These are phyloP conservation scores for Coelastrella sp. DNA, from an alignment of 139 green algal genomes.

Conservation along the genomic window DNA sequence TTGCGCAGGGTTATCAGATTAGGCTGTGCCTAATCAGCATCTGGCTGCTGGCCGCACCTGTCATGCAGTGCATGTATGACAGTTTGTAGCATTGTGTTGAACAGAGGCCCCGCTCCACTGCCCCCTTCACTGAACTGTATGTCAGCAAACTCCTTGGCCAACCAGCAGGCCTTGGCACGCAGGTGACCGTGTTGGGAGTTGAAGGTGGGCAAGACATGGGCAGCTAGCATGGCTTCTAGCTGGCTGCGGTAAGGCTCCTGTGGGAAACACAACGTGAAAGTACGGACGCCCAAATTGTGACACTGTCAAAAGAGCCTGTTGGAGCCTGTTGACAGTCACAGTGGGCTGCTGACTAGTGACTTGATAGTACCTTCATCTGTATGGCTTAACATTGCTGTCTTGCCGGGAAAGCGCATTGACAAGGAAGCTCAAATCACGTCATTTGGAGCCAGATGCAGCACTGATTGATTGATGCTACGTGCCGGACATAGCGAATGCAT, in stretches of 20 bases:
- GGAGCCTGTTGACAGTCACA: too few relatives aligned
- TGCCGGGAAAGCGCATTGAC: too few relatives aligned
- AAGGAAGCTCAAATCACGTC: too few relatives aligned
- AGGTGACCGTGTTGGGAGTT: constrained; percentile 80
- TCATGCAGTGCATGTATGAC: constrained; percentile 78
- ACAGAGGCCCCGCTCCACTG: constrained; percentile 69
- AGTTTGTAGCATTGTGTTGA: constrained; percentile 77
- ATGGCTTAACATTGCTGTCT: too few relatives aligned
- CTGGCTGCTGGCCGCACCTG: constrained; percentile 36
- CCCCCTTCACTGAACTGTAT: constrained; percentile 82
- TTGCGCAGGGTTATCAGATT: not conserved
- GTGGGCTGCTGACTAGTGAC: too few relatives aligned
- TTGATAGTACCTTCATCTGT: too few relatives aligned
- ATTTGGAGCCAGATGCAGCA: too few relatives aligned
- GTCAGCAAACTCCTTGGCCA: constrained; percentile 85
- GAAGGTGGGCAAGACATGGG: constrained; percentile 87
- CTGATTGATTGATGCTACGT: too few relatives aligned
- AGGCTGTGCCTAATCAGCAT: not conserved
- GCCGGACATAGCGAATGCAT: too few relatives aligned
- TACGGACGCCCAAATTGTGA: too few relatives aligned
- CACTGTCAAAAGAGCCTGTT: not conserved
- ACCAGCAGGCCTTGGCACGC: constrained; percentile 93
- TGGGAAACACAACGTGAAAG: not conserved
- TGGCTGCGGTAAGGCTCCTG: constrained; percentile 87
- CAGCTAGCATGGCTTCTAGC: constrained; percentile 89